These are phyloP conservation scores for Fusarium sp. DNA, from an alignment of 2,329 filamentous ascomycete genomes.

Conservation along the genomic window DNA sequence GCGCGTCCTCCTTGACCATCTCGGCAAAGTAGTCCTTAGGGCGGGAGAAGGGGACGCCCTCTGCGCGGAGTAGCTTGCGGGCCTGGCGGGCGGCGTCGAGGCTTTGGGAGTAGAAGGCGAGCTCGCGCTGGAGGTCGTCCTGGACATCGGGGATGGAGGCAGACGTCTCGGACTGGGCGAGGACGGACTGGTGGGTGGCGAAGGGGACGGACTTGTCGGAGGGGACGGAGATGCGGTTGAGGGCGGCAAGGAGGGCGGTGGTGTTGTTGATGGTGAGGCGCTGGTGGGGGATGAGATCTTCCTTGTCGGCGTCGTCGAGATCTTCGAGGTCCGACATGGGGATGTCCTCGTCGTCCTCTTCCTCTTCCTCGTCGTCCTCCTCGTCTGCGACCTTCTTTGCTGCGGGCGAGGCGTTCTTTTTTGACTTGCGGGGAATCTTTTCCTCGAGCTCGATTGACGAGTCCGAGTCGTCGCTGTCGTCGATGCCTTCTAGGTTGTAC, in stretches of 20 bases:
- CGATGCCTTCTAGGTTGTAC: slow-evolving; percentile 67
- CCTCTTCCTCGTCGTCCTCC: slow-evolving; percentile 68
- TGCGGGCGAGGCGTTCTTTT: slow-evolving; percentile 60
- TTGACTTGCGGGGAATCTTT: slow-evolving; percentile 67
- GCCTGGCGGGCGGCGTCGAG: slow-evolving; percentile 82
- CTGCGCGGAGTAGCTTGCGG: slow-evolving; percentile 80
- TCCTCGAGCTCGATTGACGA: slow-evolving; percentile 83
- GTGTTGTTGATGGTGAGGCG: slow-evolving; percentile 98
- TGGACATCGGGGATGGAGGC: slow-evolving; percentile 82
- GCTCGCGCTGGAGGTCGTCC: slow-evolving; percentile 91
- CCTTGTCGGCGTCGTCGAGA: slow-evolving; percentile 80
- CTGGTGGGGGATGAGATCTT: slow-evolving; percentile 90
- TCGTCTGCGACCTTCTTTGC: slow-evolving; percentile 45
- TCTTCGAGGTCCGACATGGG: slow-evolving; percentile 89
- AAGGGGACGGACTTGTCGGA: slow-evolving; percentile 78
- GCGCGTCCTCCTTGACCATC: slow-evolving; percentile 98
- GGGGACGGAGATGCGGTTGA: slow-evolving; percentile 81
- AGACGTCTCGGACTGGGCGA: slow-evolving; percentile 73
- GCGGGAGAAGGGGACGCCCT: slow-evolving; percentile 86
- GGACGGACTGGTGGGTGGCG: slow-evolving; percentile 83
- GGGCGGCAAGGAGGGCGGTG: slow-evolving; percentile 81
- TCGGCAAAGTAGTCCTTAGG: slow-evolving; percentile 98
- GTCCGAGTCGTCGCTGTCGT: slow-evolving; percentile 74
- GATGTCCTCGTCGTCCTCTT: slow-evolving; percentile 87
- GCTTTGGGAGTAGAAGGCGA: slow-evolving; percentile 92